Evolutionary conservation across 148 eudicot species (phyloP).

Genomic region (Arctostaphylos glauca): DNA sequence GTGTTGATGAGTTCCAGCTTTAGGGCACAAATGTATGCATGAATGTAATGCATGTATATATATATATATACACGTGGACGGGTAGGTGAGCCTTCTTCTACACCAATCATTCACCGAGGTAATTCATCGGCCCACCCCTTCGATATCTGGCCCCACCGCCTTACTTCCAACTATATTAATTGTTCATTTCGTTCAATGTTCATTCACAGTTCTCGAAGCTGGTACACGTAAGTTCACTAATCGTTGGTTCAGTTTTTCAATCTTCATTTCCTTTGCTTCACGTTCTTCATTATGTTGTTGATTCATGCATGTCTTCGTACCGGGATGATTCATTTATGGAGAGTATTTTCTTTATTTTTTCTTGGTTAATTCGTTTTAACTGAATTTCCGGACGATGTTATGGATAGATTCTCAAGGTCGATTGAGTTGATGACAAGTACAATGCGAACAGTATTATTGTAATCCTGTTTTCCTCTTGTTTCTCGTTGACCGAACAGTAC

Average conservation of each 20-base stretch:
- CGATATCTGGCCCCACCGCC: not conserved
- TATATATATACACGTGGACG: not conserved
- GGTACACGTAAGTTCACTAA: not conserved
- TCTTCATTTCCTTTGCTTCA: not conserved
- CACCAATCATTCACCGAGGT: not conserved
- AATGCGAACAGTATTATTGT: no score
- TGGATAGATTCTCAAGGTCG: not conserved
- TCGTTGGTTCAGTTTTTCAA: not conserved
- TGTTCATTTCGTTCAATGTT: not conserved
- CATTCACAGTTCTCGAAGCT: not conserved
- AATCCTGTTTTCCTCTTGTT: not conserved
- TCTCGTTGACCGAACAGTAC: no score
- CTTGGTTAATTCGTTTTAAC: not conserved
- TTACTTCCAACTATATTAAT: not conserved
- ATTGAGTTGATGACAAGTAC: not conserved
- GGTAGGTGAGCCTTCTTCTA: not conserved
- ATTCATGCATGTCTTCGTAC: not conserved
- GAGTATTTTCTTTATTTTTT: not conserved
- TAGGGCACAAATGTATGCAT: slow-evolving; percentile 7
- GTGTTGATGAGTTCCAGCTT: not conserved
- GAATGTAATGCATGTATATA: not conserved
- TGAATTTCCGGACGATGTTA: not conserved
- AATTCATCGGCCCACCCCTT: not conserved
- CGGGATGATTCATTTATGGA: not conserved
- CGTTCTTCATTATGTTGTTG: not conserved